phyloP scores from a whole-genome alignment of 2,329 filamentous ascomycete genomes.

The Fusarium haematococcum region DNA sequence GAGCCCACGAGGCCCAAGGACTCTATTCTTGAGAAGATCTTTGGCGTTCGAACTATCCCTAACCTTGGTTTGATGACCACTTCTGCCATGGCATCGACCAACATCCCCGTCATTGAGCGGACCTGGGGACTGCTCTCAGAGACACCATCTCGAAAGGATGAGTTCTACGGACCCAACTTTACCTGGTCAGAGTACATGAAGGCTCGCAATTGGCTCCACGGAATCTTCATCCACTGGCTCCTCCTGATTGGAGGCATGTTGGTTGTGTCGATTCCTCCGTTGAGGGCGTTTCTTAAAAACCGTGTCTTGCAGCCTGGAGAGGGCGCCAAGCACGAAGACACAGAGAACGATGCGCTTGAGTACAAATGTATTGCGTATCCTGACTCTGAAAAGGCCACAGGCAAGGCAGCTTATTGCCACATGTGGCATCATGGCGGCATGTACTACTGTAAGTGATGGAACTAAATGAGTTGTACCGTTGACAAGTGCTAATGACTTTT shows the following conservation, averaged over 20 bases:
- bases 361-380: slow-evolving; percentile 74
- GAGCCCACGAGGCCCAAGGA: slow-evolving; percentile 42
- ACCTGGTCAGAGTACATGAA: slow-evolving; percentile 67
- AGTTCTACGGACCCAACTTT: slow-evolving; percentile 72
- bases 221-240: slow-evolving; percentile 62
- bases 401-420: slow-evolving; percentile 66
- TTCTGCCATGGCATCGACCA: slow-evolving; percentile 61
- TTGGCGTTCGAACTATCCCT: slow-evolving; percentile 62
- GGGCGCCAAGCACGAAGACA: slow-evolving; percentile 64
- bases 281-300: slow-evolving; percentile 58
- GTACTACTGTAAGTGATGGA: slow-evolving; percentile 69
- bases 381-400: slow-evolving; percentile 58
- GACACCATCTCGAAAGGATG: slow-evolving; percentile 55
- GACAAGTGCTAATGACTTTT: slow-evolving; percentile 8
- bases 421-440: slow-evolving; percentile 69
- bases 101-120: slow-evolving; percentile 68
- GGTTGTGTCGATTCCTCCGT: slow-evolving; percentile 57
- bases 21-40: slow-evolving; percentile 57
- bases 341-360: slow-evolving; percentile 70
- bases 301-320: slow-evolving; percentile 66
- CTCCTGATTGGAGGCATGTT: slow-evolving; percentile 58
- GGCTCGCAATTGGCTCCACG: slow-evolving; percentile 62
- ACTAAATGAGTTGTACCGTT: background rate
- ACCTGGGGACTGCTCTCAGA: slow-evolving; percentile 71
- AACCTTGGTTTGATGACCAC: slow-evolving; percentile 68